Conservation (phyloP, 305 asterid genomes). For the Fraxinus velutina region DNA sequence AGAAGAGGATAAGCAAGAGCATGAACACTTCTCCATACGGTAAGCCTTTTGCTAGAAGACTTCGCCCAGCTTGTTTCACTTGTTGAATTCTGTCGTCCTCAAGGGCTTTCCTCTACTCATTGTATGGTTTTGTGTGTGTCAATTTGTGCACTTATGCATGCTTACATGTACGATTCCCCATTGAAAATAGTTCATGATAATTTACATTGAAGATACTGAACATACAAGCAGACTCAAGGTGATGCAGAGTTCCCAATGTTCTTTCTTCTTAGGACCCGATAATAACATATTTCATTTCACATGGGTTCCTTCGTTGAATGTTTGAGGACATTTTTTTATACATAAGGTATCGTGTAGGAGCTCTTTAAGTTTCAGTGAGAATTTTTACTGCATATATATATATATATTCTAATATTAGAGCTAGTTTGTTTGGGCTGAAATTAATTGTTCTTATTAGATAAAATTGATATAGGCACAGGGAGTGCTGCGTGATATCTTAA, state of each 20-base stretch:
- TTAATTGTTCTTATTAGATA: neutral
- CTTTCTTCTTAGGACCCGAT: neutral
- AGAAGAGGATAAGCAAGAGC: constrained; percentile 13
- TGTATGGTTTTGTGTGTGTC: neutral
- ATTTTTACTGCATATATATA: neutral
- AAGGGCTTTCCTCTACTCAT: neutral
- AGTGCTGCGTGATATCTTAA: neutral
- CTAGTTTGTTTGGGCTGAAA: neutral
- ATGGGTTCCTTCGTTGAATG: neutral
- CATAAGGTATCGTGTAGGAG: neutral
- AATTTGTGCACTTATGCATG: neutral
- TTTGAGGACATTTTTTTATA: neutral
- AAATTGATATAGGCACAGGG: neutral
- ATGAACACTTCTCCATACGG: constrained; percentile 41
- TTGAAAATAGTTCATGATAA: neutral
- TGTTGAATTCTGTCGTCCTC: neutral
- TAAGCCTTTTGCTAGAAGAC: constrained; percentile 12
- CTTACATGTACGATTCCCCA: neutral
- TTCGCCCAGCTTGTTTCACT: neutral
- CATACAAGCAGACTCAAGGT: neutral
- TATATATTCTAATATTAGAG: neutral
- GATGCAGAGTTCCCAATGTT: neutral
- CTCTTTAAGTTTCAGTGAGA: neutral
- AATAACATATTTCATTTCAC: neutral
- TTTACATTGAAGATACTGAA: neutral